Evolutionary conservation across 2,329 filamentous ascomycete species (phyloP).

Genomic region (Hypoxylon sp.): DNA sequence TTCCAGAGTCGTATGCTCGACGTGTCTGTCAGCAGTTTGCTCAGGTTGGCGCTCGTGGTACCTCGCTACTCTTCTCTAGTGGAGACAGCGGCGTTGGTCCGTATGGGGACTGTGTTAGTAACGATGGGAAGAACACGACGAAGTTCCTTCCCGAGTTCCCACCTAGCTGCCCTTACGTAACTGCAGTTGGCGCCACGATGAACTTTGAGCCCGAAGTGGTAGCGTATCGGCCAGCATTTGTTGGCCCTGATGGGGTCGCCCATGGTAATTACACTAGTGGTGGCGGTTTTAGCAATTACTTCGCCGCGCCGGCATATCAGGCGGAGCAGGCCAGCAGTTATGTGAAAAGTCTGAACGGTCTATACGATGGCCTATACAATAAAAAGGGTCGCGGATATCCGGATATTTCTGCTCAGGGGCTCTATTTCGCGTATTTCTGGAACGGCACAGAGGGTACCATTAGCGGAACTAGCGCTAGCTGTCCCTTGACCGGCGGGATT

Average conservation of each 20-base stretch:
- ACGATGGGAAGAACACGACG: conserved; percentile 69
- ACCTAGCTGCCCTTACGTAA: conserved; percentile 58
- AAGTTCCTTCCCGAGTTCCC: conserved; percentile 71
- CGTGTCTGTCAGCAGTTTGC: conserved; percentile 69
- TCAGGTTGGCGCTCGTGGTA: conserved; percentile 67
- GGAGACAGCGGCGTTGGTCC: conserved; percentile 63
- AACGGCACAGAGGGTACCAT: conserved; percentile 57
- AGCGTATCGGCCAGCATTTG: conserved; percentile 55
- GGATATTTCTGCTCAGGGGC: conserved; percentile 58
- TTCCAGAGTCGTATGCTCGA: conserved; percentile 66
- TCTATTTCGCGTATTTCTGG: conserved; percentile 55
- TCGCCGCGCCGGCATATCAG: conserved; percentile 61
- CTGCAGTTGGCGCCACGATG: conserved; percentile 54
- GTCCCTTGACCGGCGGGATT: conserved; percentile 70
- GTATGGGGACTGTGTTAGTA: conserved; percentile 62
- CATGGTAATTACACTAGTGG: conserved; percentile 49
- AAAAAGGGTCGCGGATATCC: conserved; percentile 62
- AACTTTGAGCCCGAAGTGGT: conserved; percentile 56
- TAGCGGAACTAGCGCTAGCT: conserved; percentile 68
- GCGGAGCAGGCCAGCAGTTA: conserved; percentile 57
- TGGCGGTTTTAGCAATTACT: conserved; percentile 65
- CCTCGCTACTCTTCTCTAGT: conserved; percentile 65
- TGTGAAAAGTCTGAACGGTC: conserved; percentile 58
- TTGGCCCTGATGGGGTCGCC: conserved; percentile 44
- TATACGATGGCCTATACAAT: conserved; percentile 63